Base-by-base conservation (phyloP, 73 alveolate species). In the Tetrahymena thermophila region DNA sequence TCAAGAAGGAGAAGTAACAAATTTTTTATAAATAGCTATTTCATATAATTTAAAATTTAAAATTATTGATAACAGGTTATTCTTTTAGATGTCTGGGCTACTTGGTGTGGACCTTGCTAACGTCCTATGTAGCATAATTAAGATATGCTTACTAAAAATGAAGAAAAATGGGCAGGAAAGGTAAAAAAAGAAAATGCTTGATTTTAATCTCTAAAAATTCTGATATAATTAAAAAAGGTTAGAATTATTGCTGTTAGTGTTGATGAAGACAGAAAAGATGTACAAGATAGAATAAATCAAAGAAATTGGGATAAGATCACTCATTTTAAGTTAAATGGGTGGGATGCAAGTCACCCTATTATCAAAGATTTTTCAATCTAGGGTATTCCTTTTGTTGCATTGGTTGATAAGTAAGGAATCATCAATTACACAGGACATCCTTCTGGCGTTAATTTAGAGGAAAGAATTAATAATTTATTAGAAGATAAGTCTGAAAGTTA, bases 61-160 rank as follows among this genome's bases (percentile, higher is more conserved):
- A 37, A 58, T 23, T 25, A 19, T 71, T 71, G 7, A 28, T n/a
- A 31, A 31, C 4, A 71, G 89, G 89, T 71, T 19, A 71, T 71
- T 71, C 89, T 71, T 34, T 71, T 71, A 71, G 89, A 71, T 71
- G 89, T 71, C n/a, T 71, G 89, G 89, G 89, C 89, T 28, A 71
- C 89, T 5, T 71, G 89, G 89, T 71, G 89, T 71, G 89, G 89
- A 28, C 89, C 89, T 71, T 71, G 89, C 89, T 71, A 71, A n/a
- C 89, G 89, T 71, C 89, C 89, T n/a, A 71, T 71, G 89, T 31
- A 71, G 23, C 89, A 71, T 31, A 71, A 71, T 21, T 71, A 71
- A 31, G 89, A 71, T 34, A 71, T 71, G 89, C 89, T 71, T 3
- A 34, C 10, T 7, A 71, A 71, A 31, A 71, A 71, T 71, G 37